Conservation (phyloP, 208 protist genomes). For the Tritrichomonas foetus region DNA sequence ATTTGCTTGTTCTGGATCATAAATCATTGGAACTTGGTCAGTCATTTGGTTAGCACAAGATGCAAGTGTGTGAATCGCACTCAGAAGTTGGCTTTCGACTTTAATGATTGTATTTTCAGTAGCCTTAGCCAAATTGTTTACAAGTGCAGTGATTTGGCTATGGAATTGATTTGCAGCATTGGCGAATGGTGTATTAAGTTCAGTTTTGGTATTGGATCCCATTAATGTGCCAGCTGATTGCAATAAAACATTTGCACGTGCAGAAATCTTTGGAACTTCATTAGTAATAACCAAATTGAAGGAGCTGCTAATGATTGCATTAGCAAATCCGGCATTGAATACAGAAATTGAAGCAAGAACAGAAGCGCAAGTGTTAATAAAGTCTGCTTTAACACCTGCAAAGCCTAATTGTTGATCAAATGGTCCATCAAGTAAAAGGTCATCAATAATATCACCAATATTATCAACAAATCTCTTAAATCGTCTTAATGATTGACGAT, state of each 20-base stretch:
- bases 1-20: background rate
- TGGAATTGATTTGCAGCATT: background rate
- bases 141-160: background rate
- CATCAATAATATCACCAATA: constrained; percentile 1
- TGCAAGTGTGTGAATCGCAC: background rate
- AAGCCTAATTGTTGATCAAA: background rate
- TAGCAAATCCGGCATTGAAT: background rate
- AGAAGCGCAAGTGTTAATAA: background rate
- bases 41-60: background rate
- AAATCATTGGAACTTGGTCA: background rate
- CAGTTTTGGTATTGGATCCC: background rate
- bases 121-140: background rate
- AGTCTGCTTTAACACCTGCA: background rate
- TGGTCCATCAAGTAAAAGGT: background rate
- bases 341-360: background rate
- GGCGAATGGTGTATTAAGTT: background rate
- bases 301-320: background rate
- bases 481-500: background rate
- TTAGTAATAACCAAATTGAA: background rate
- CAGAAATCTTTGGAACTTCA: background rate
- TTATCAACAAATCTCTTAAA: constrained; percentile 30
- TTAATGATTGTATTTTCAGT: background rate
- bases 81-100: background rate
- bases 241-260: background rate
- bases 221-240: background rate